Evolutionary conservation across 2,329 filamentous ascomycete species (phyloP).

Genomic region (Ophiocordyceps camponoti-floridani): DNA sequence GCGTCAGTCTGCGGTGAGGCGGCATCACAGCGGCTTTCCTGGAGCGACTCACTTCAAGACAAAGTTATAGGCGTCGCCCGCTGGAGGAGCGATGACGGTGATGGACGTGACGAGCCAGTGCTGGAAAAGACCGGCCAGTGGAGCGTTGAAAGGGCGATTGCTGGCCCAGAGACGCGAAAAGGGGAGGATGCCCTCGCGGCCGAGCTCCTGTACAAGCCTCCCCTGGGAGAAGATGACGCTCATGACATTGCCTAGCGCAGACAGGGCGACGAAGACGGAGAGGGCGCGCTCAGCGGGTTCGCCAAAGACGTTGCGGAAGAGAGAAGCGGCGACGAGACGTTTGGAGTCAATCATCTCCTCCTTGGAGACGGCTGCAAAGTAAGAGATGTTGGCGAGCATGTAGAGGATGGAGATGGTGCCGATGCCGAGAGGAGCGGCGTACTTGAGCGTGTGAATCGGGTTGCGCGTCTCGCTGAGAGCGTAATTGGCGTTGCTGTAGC

Average conservation of each 20-base stretch:
- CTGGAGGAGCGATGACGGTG: conserved; percentile 48
- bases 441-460: conserved; percentile 44
- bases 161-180: conserved; percentile 44
- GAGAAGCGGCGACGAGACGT: conserved; percentile 32
- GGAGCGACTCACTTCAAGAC: conserved; percentile 31
- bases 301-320: conserved; percentile 40
- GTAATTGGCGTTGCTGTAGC: conserved; percentile 53
- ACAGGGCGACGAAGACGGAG: conserved; percentile 48
- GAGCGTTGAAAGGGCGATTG: conserved; percentile 45
- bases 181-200: conserved; percentile 47
- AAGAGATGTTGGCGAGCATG: conserved; percentile 49
- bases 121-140: conserved; percentile 40
- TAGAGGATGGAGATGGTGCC: conserved; percentile 41
- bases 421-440: conserved; percentile 44
- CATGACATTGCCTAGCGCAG: conserved; percentile 49
- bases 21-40: not conserved
- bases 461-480: conserved; percentile 47
- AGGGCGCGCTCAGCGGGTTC: conserved; percentile 35
- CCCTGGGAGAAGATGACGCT: conserved; percentile 53
- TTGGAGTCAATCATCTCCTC: conserved; percentile 32
- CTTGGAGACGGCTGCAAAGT: conserved; percentile 41
- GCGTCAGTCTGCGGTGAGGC: not conserved
- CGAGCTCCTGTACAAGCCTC: conserved; percentile 46
- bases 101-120: conserved; percentile 47
- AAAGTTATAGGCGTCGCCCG: conserved; percentile 50